Base-by-base conservation (phyloP, 208 protist genomes). In the Polymyxa betae region DNA sequence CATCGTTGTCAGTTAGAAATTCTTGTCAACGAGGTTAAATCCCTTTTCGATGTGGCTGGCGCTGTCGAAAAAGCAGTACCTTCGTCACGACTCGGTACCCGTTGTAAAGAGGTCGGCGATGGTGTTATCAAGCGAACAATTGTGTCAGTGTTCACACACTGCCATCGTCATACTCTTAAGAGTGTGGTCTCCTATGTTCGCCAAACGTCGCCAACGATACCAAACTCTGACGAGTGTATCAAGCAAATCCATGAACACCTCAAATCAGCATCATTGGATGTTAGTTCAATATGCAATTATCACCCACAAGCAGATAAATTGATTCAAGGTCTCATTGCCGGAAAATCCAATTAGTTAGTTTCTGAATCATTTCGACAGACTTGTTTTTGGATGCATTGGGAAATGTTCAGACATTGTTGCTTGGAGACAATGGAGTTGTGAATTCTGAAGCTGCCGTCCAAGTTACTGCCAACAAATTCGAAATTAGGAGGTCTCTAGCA, bases 331-430 rank as follows among this genome's bases (percentile, higher is more conserved):
- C 5, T 5, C 35, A 40, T 16, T 43, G n/a, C n/a, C n/a, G n/a
- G n/a, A n/a, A n/a, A n/a, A n/a, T n/a, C n/a, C n/a, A n/a, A n/a
- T n/a, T n/a, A n/a, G n/a, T n/a, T 43, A 40, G 35, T 12, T 82
- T 35, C 72, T 5, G n/a, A 5, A 45, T 43, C 12, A 20, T 43
- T 35, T 35, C 35, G 35, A 40, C 72, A 82, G 72, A 82, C 35
- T n/a, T 82, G 72, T 82, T 82, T 43, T 12, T 82, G 5, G 72
- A 82, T 5, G 72, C 72, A 45, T 35, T 82, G 35, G 72, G 35
- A 5, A 35, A 82, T 43, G 5, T 82, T 5, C 72, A 82, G 40
- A 5, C 35, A 45, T n/a, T 82, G 5, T 43, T 82, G n/a, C n/a
- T 82, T 5, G 72, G 72, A 43, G 72, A 82, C 72, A 40, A 82